Percentiles rank a stretch among this genome's conserved stretches.
These are phyloP conservation scores for Aphanoascus verrucosus DNA, from an alignment of 2,329 filamentous ascomycete species.

Conservation along the genomic window DNA sequence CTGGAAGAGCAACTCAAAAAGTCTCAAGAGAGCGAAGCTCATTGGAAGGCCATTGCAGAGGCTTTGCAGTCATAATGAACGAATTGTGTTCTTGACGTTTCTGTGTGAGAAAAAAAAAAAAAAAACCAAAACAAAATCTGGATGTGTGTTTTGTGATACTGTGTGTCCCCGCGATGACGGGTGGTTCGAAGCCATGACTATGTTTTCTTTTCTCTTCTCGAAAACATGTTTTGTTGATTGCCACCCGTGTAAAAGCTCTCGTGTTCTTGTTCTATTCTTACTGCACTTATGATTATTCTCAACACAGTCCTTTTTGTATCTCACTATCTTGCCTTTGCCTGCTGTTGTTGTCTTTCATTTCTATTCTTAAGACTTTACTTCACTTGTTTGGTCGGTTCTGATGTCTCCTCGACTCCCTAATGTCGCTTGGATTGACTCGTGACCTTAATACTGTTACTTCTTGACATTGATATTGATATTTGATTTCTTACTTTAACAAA, in stretches of 20 bases:
- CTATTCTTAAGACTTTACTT: constrained; percentile 14
- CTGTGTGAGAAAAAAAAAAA: too few species aligned
- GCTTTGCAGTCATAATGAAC: too few species aligned
- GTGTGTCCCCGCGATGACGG: constrained; percentile 25
- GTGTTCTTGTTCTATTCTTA: not conserved
- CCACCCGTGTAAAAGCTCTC: not conserved
- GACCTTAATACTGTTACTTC: constrained; percentile 23
- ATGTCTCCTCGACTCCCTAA: constrained; percentile 39
- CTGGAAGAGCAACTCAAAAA: constrained; percentile 43
- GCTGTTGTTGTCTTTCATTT: constrained; percentile 10
- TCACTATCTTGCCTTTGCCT: not conserved
- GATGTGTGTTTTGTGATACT: constrained; percentile 14
- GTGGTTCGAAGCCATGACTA: constrained; percentile 24
- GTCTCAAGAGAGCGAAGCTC: constrained; percentile 28
- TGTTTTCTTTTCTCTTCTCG: constrained; percentile 10
- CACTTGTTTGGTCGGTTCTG: constrained; percentile 37
- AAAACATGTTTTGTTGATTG: not conserved
- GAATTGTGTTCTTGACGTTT: constrained; percentile 13
- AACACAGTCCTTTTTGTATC: not conserved
- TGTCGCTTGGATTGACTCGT: constrained; percentile 40
- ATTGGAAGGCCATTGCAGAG: constrained; percentile 29
- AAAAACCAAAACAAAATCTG: too few species aligned
- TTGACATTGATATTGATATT: constrained; percentile 6
- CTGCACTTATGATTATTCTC: not conserved
- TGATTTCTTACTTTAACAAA: not conserved